Base-by-base conservation (phyloP, 257 asterid genomes). In the Plantago elongata region DNA sequence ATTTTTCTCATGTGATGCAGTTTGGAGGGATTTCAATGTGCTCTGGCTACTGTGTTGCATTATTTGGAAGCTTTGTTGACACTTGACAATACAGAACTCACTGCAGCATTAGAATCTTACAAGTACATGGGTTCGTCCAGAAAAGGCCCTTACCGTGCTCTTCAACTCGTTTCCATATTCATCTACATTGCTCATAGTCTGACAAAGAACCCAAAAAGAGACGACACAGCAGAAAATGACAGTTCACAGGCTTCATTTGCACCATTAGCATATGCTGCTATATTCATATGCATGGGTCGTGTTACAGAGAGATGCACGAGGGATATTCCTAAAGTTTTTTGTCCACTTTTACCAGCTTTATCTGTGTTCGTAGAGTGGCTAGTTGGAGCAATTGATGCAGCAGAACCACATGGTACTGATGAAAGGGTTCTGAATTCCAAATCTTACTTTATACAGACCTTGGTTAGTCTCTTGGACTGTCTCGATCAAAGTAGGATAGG, bases 341-440 rank as follows among this genome's bases (percentile, higher is more conserved):
- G 83, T 79, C 82, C 89, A 6, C 87, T 91, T 68, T 73, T 81
- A 62, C 95, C 98, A n/a, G 80, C 95, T 0, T 72, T 84, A 44
- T 74, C 77, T 2, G 89, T 78, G 45, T 91, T 91, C 69, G 51
- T 78, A 7, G 96, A 91, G 82, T 91, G 98, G 98, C 71, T 91
- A 47, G 84, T 54, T 0, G 84, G 75, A 71, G 45, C 74, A n/a
- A 60, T 86, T 63, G 88, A 81, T 50, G 63, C 56, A 15, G 66
- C 70, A 9, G 80, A 78, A 70, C 50, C 47, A 57, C 68, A 70
- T 45, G 72, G 68, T 54, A 70, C 66, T 7, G 90, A 86, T 66
- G 80, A 81, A 65, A 80, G 79, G 66, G 92, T 88, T 52, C 57
- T 11, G 66, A 81, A 66, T 69, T 82, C 93, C 10, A 54, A 82